These are phyloP conservation scores for Phytophthora lateralis DNA, from an alignment of 352 stramenopile genomes.

Conservation along the genomic window DNA sequence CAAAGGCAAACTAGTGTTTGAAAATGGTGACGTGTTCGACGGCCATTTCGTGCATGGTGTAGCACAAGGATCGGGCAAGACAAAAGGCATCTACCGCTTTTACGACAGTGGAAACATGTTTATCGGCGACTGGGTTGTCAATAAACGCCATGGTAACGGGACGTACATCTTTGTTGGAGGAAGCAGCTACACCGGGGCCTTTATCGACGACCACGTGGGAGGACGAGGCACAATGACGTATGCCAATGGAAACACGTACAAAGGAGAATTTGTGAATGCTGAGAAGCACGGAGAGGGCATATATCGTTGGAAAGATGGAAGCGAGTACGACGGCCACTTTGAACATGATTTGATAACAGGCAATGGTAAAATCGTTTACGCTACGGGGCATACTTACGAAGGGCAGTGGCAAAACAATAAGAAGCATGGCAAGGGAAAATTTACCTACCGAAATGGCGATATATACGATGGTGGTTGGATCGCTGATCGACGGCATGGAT, in stretches of 20 bases:
- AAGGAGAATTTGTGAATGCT: constrained; percentile 64
- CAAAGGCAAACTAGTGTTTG: constrained; percentile 70
- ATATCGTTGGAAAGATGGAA: constrained; percentile 81
- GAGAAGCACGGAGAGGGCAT: constrained; percentile 68
- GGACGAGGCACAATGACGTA: constrained; percentile 84
- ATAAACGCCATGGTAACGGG: constrained; percentile 76
- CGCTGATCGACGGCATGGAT: constrained; percentile 58
- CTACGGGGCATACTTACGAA: constrained; percentile 68
- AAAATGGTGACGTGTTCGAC: constrained; percentile 81
- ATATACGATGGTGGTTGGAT: constrained; percentile 78
- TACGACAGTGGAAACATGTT: constrained; percentile 69
- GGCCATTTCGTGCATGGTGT: constrained; percentile 61
- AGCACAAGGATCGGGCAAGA: constrained; percentile 53
- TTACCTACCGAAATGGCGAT: constrained; percentile 85
- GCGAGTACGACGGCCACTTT: constrained; percentile 79
- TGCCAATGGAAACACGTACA: constrained; percentile 85
- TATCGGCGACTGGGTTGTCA: constrained; percentile 64
- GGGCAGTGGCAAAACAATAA: constrained; percentile 70
- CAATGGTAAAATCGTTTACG: constrained; percentile 60
- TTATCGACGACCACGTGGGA: constrained; percentile 64
- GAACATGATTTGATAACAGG: constrained; percentile 69
- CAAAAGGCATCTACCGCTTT: constrained; percentile 73
- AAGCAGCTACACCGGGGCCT: constrained; percentile 64
- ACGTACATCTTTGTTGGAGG: constrained; percentile 66
- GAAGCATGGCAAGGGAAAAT: constrained; percentile 81